phyloP scores from a whole-genome alignment of 106 monocot genomes.

The Dendrobium chrysotoxum region DNA sequence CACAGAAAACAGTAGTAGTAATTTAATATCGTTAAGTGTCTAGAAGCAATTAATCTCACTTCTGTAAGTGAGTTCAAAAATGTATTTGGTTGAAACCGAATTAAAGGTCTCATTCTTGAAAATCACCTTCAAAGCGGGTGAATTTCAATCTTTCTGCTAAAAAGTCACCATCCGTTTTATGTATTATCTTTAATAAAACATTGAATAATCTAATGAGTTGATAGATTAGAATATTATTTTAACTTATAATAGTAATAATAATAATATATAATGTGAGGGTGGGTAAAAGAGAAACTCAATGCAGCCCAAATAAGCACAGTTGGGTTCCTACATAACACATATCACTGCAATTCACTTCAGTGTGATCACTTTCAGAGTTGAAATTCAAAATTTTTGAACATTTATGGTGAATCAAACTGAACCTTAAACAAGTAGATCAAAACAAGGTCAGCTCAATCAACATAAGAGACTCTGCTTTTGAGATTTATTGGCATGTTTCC shows the following conservation, averaged over 20 bases:
- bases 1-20: background rate
- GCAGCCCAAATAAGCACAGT: background rate
- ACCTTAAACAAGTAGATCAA: background rate
- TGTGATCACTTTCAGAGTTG: background rate
- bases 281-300: background rate
- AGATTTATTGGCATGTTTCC: background rate
- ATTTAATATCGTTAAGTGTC: too few species aligned
- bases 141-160: background rate
- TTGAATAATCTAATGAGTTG: background rate
- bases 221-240: background rate
- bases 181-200: background rate
- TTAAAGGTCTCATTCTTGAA: background rate
- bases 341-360: background rate
- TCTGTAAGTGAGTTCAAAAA: too few species aligned
- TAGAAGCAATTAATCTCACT: too few species aligned
- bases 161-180: background rate
- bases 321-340: background rate
- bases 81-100: too few species aligned
- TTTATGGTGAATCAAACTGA: background rate
- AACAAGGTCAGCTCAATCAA: background rate
- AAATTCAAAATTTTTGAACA: background rate
- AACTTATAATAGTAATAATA: background rate
- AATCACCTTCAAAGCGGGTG: background rate
- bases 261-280: background rate
- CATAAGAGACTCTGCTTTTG: background rate